phyloP scores from a whole-genome alignment of 352 stramenopile genomes.

The Pythium grandisporangium region DNA sequence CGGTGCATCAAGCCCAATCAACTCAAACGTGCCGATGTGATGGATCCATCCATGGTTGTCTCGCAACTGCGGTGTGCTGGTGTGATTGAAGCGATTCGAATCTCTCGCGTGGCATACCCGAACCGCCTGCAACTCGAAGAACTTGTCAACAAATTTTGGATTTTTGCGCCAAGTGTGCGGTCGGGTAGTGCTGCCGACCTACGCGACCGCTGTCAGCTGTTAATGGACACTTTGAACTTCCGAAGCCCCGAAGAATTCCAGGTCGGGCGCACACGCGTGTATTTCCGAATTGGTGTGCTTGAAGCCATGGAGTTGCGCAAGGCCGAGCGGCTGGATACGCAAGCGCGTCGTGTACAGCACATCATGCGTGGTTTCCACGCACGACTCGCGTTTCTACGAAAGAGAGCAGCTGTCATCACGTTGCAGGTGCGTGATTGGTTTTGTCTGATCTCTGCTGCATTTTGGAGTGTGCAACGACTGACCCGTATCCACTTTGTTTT shows the following conservation, averaged over 20 bases:
- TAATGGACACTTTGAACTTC: constrained; percentile 58
- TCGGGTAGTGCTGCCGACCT: constrained; percentile 26
- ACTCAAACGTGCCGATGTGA: constrained; percentile 78
- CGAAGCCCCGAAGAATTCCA: constrained; percentile 70
- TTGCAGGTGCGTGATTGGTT: constrained; percentile 32
- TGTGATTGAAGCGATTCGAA: constrained; percentile 98
- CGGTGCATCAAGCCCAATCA: constrained; percentile 99
- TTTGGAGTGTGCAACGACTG: too few species aligned
- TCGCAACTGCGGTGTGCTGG: constrained; percentile 96
- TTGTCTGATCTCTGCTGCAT: neutral
- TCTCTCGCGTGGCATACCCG: constrained; percentile 96
- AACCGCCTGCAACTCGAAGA: constrained; percentile 90
- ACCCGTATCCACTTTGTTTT: too few species aligned
- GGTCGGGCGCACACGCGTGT: constrained; percentile 65
- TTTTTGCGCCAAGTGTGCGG: constrained; percentile 36
- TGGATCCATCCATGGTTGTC: constrained; percentile 90
- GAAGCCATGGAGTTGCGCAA: constrained; percentile 77
- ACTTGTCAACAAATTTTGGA: constrained; percentile 72
- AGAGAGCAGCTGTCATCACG: constrained; percentile 63
- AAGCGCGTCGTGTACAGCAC: constrained; percentile 59
- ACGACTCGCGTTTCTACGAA: constrained; percentile 52
- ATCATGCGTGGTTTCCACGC: constrained; percentile 62
- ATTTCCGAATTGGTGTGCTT: constrained; percentile 72
- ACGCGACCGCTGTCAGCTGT: constrained; percentile 31
- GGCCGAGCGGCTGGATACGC: constrained; percentile 31